Evolutionary conservation across 139 green algal genomes (phyloP), one percentile per base, ranked within the genome.

Genomic region (Microglena sp.): DNA sequence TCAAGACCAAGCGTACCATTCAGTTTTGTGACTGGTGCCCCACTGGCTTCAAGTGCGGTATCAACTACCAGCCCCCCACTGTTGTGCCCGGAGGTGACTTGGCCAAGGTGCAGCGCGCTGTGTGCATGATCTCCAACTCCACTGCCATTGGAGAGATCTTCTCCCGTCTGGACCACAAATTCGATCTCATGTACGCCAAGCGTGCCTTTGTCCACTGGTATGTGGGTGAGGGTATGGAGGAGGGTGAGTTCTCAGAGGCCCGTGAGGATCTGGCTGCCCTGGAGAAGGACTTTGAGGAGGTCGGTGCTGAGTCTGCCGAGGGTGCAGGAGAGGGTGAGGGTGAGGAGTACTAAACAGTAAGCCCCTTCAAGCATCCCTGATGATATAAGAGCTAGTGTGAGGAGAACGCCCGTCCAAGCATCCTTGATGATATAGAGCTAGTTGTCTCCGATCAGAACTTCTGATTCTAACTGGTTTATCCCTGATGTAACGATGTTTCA

Each of bases 61-160:
- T 99, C 88, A 99, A 98, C 91, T 97, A 97, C 92, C 93, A 98
- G 90, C 93, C 93, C 3, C 94, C 94, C 64, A 97, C 91, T 53
- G 90, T 98, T n/a, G 93, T 97, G 50, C 90, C 90, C 7, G 93
- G 92, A 66, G 93, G 91, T 62, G 93, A 99, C 71, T 84, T 99
- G 61, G 93, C 93, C 76, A 99, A 99, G 92, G 92, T 99, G 66
- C 90, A 98, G 89, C 90, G 93, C 67, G 91, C 93, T 56, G 93
- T 98, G 76, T 99, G 93, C 92, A 99, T 99, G 93, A 99, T 99
- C 80, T 94, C 88, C 79, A 99, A 99, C 93, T 94, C 85, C 67
- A 99, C 93, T 29, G 90, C 89, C 75, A 96, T 99, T 71, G 91
- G 92, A 33, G 93, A 99, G 83, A 95, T 98, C 71, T 97, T 95